Conservation (phyloP, 2,329 filamentous ascomycete genomes). For the Aureobasidium pullulans region DNA sequence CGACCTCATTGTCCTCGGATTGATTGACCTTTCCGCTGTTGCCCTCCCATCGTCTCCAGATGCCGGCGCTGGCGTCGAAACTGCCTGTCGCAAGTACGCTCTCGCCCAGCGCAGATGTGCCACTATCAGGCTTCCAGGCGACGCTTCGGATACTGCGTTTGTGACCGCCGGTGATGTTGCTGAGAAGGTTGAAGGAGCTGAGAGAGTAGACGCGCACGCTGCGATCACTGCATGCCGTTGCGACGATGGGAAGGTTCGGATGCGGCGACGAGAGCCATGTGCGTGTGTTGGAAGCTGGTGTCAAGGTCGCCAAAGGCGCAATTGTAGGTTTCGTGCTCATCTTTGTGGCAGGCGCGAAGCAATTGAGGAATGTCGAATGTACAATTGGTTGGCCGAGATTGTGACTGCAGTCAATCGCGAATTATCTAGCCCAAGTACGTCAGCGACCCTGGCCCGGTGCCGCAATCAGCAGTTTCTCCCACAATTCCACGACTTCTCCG, state of each 20-base stretch:
- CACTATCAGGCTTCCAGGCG: conserved; percentile 71
- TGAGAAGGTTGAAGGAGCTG: conserved; percentile 69
- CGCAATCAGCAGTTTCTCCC: not conserved
- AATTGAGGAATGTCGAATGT: not conserved
- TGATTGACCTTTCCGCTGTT: conserved; percentile 39
- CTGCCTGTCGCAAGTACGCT: conserved; percentile 84
- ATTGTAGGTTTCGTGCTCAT: conserved; percentile 21
- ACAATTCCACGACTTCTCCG: not conserved
- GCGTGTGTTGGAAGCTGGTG: conserved; percentile 50
- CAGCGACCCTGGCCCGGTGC: not conserved
- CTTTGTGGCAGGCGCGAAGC: not conserved
- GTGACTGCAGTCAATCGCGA: not conserved
- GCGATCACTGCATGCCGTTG: conserved; percentile 80
- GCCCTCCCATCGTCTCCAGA: conserved; percentile 61
- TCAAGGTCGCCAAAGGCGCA: conserved; percentile 43
- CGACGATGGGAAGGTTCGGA: conserved; percentile 77
- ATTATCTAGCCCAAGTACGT: not conserved
- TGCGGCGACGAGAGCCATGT: conserved; percentile 84
- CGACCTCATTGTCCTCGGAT: conserved; percentile 20
- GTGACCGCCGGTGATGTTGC: conserved; percentile 76
- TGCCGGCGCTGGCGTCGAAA: conserved; percentile 85
- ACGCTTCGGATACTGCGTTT: conserved; percentile 79
- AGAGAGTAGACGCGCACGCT: conserved; percentile 86
- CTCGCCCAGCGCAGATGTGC: conserved; percentile 39
- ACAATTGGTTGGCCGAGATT: not conserved